Base-by-base conservation (phyloP, 202 grass and related monocot genomes). In the Panicum hallii region DNA sequence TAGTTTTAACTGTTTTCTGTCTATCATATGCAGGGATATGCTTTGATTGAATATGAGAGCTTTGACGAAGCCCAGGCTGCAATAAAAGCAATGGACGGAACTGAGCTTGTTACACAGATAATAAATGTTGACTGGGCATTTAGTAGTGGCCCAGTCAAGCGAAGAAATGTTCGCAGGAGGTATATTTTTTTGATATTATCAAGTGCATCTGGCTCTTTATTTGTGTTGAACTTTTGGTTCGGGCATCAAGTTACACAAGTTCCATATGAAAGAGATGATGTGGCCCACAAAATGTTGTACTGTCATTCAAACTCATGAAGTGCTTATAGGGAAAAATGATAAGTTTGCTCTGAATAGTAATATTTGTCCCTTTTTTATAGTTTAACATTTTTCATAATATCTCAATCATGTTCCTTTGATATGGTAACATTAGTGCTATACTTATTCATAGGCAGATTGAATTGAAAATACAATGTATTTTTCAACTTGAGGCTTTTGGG, bases 81-180 rank as follows among this genome's bases (percentile, higher is more conserved):
- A 79, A 94, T 94, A 70, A 85, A 85, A 71, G 20, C 87, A 41
- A 72, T 90, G 82, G 82, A 92, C 71, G 82, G 84, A 75, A 70
- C 69, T 67, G 89, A 91, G 76, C 84, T 94, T 57, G 80, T 94
- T 74, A 91, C 87, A 58, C 87, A 94, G 70, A 86, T 77, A 45
- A 88, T 94, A 60, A 84, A 92, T 83, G 90, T 92, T 82, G 93
- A 94, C 65, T 94, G 93, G 93, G 89, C 93, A 50, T 94, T 94
- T 91, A 92, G 74, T 85, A 92, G 87, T 80, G 92, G 92, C 15
- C 89, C 92, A 72, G 48, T 61, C 55, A 91, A 82, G 63, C 81
- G 85, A 41, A 87, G 81, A 81, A 91, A 81, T 87, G 56, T 60
- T 7, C 82, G 81, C 60, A 84, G 77, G 52, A 87, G 85, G 85